These are phyloP conservation scores for Agaricus bisporus DNA, from an alignment of 768 basidiomycete species.

Conservation along the genomic window DNA sequence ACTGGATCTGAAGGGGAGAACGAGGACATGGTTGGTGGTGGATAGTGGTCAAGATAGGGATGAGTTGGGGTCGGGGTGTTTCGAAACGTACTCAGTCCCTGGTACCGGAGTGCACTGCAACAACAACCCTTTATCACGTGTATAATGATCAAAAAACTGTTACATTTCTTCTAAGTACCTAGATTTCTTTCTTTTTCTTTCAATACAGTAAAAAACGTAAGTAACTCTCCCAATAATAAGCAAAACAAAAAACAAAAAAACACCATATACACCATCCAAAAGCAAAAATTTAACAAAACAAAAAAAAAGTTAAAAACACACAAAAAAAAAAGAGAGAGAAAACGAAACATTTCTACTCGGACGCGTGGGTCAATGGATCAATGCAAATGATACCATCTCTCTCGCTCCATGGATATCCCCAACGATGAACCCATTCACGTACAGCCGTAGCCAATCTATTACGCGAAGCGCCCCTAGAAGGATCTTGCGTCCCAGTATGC, in stretches of 20 bases:
- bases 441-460: slow-evolving; percentile 81
- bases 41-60: background rate
- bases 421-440: slow-evolving; percentile 86
- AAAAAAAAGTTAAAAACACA: background rate
- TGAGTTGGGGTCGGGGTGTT: no score
- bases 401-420: slow-evolving; percentile 96
- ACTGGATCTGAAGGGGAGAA: background rate
- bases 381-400: slow-evolving; percentile 87
- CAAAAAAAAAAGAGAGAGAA: background rate
- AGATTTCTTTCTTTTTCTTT: background rate
- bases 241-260: no score
- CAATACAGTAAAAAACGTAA: background rate
- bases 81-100: no score
- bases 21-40: background rate
- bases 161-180: background rate
- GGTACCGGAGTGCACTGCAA: no score
- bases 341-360: slow-evolving; percentile 25
- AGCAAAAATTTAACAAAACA: no score
- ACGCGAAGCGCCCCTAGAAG: slow-evolving; percentile 73
- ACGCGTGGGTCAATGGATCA: slow-evolving; percentile 73
- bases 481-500: slow-evolving; percentile 89
- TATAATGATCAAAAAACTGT: no score
- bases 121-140: no score
- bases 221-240: no score
- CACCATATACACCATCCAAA: no score